Conservation (phyloP, 495 filamentous ascomycete genomes). For the Immersiella caudata region DNA sequence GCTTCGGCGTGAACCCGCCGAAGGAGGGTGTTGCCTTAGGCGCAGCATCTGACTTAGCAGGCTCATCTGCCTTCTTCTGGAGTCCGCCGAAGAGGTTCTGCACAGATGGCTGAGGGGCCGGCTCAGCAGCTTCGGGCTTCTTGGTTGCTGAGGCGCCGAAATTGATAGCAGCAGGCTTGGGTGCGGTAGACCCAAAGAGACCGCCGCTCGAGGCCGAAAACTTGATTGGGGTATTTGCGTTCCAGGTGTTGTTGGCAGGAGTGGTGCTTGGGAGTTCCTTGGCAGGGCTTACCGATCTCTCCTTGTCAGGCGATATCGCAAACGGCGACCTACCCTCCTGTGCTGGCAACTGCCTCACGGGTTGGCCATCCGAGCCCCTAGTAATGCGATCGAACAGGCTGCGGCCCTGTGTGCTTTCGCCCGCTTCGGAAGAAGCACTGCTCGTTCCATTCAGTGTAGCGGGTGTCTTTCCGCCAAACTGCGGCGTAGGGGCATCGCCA, state of each 20-base stretch:
- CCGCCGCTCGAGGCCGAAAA: slow-evolving; percentile 38
- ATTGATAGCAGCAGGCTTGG: slow-evolving; percentile 35
- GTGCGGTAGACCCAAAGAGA: slow-evolving; percentile 36
- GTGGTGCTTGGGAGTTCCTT: slow-evolving; percentile 40
- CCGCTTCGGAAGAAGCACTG: slow-evolving; percentile 40
- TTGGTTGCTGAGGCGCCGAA: slow-evolving; percentile 28
- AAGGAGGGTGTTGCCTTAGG: slow-evolving; percentile 25
- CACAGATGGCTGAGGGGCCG: slow-evolving; percentile 18
- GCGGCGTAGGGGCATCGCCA: slow-evolving; percentile 40
- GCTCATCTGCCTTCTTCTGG: slow-evolving; percentile 30
- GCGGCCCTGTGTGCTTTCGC: slow-evolving; percentile 44
- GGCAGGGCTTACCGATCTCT: slow-evolving; percentile 37
- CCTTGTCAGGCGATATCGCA: slow-evolving; percentile 35
- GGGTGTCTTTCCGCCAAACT: slow-evolving; percentile 30
- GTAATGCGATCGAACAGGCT: slow-evolving; percentile 64
- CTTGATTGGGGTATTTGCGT: slow-evolving; percentile 42
- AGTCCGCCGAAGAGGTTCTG: slow-evolving; percentile 30
- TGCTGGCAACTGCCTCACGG: slow-evolving; percentile 41
- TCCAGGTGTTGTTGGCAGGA: slow-evolving; percentile 53
- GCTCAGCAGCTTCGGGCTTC: slow-evolving; percentile 27
- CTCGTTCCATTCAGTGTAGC: slow-evolving; percentile 32
- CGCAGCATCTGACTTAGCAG: slow-evolving; percentile 17
- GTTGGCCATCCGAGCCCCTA: slow-evolving; percentile 51
- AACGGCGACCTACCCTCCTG: slow-evolving; percentile 33
- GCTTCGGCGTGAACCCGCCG: slow-evolving; percentile 21